Evolutionary conservation across 2,329 filamentous ascomycete genomes (phyloP).

Genomic region (Microcera coccophila): DNA sequence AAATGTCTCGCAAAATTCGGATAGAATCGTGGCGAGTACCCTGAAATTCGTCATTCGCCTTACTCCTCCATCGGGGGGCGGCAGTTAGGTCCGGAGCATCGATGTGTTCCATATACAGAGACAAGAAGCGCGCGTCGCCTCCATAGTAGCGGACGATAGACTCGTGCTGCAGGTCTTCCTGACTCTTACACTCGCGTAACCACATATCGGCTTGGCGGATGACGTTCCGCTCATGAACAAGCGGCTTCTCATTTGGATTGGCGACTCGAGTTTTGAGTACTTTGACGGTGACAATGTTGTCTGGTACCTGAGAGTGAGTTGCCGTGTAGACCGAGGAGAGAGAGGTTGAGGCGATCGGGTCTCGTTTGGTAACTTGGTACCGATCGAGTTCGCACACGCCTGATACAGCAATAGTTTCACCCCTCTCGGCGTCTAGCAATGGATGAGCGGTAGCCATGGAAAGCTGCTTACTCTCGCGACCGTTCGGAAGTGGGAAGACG

Average conservation of each 20-base stretch:
- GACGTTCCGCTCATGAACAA: constrained; percentile 51
- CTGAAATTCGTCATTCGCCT: constrained; percentile 45
- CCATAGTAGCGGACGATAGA: constrained; percentile 58
- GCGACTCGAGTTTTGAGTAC: constrained; percentile 53
- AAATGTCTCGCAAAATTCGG: constrained; percentile 52
- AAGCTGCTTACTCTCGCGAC: constrained; percentile 46
- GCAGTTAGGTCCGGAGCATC: constrained; percentile 53
- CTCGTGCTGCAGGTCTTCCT: constrained; percentile 52
- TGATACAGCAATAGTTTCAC: constrained; percentile 47
- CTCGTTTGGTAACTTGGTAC: constrained; percentile 53
- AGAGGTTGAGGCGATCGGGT: constrained; percentile 53
- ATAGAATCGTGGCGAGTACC: constrained; percentile 47
- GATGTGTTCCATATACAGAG: constrained; percentile 59
- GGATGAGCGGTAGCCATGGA: constrained; percentile 45
- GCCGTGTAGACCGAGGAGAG: constrained; percentile 56
- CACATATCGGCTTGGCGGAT: constrained; percentile 59
- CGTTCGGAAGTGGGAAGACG: constrained; percentile 49
- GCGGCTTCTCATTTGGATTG: constrained; percentile 41
- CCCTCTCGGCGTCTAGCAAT: constrained; percentile 48
- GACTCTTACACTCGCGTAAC: constrained; percentile 55
- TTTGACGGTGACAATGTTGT: constrained; percentile 56
- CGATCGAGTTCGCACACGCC: constrained; percentile 49
- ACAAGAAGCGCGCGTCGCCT: constrained; percentile 57
- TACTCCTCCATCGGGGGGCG: constrained; percentile 47
- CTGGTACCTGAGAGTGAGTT: constrained; percentile 49